Conservation (phyloP, 2,329 filamentous ascomycete genomes). For the Achaetomium macrosporum region DNA sequence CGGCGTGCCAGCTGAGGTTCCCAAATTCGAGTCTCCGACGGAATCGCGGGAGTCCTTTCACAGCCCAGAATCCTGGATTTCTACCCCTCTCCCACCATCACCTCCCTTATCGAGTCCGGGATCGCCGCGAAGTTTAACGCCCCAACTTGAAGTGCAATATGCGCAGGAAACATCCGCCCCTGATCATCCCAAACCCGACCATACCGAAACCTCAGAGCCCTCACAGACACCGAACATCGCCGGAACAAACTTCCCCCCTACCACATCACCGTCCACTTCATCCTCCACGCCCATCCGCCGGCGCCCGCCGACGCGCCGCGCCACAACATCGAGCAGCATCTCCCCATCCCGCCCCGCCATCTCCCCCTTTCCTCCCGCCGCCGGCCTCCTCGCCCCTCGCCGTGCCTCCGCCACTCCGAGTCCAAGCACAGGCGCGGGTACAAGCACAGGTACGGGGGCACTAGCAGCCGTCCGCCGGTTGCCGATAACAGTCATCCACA, state of each 20-base stretch:
- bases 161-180: conserved; percentile 28
- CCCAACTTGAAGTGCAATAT: conserved; percentile 36
- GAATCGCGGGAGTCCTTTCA: conserved; percentile 50
- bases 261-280: conserved; percentile 5
- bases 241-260: conserved; percentile 22
- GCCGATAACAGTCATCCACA: conserved; percentile 63
- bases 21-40: conserved; percentile 36
- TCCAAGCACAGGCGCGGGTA: conserved; percentile 9
- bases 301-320: conserved; percentile 42
- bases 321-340: conserved; percentile 44
- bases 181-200: conserved; percentile 30
- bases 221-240: conserved; percentile 28
- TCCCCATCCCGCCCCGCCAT: conserved; percentile 50
- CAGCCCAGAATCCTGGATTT: conserved; percentile 48
- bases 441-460: conserved; percentile 32
- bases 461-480: conserved; percentile 46
- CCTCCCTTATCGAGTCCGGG: conserved; percentile 37
- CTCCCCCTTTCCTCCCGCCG: conserved; percentile 62
- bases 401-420: conserved; percentile 26
- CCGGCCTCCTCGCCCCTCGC: conserved; percentile 57
- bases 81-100: conserved; percentile 41
- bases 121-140: conserved; percentile 35
- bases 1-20: conserved; percentile 26
- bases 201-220: conserved; percentile 31
- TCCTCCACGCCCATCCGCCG: conserved; percentile 31